Evolutionary conservation across 2,329 filamentous ascomycete species (phyloP).

Genomic region (Talaromyces sp.): DNA sequence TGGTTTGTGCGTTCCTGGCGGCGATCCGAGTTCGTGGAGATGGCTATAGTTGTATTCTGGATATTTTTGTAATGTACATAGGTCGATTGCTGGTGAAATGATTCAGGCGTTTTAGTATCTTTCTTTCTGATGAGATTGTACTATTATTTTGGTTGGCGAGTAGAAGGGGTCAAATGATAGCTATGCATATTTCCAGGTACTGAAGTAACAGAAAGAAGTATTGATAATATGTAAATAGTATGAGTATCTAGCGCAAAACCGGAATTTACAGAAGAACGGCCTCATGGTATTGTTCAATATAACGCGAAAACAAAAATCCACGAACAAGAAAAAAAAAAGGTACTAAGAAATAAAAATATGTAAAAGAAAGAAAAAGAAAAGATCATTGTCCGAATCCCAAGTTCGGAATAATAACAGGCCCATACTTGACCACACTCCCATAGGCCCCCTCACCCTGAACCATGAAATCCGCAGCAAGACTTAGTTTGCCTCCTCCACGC

Average conservation of each 20-base stretch:
- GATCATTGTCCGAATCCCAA: constrained; percentile 52
- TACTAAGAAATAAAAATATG: not conserved
- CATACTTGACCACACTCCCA: constrained; percentile 86
- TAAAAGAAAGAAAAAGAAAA: not conserved
- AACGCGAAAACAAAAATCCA: not conserved
- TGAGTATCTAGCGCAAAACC: not conserved
- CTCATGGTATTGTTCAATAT: constrained; percentile 10
- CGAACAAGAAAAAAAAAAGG: not conserved
- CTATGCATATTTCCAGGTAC: not conserved
- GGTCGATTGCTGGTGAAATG: not conserved
- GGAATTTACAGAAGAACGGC: constrained; percentile 1
- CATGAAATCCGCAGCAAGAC: constrained; percentile 91
- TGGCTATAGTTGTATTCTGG: not conserved
- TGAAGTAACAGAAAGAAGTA: not conserved
- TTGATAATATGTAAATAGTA: not conserved
- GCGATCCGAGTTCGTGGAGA: constrained; percentile 40
- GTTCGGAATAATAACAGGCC: constrained; percentile 90
- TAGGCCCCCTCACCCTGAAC: constrained; percentile 87
- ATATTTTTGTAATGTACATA: not conserved
- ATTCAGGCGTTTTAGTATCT: not conserved
- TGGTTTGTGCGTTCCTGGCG: constrained; percentile 82
- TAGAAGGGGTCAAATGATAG: not conserved
- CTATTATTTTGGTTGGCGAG: not conserved
- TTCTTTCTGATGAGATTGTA: not conserved
- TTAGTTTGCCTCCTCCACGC: constrained; percentile 58